Evolutionary conservation across 352 stramenopile genomes (phyloP), one percentile per base, ranked within the genome.

Genomic region (Phytophthora foliorum): DNA sequence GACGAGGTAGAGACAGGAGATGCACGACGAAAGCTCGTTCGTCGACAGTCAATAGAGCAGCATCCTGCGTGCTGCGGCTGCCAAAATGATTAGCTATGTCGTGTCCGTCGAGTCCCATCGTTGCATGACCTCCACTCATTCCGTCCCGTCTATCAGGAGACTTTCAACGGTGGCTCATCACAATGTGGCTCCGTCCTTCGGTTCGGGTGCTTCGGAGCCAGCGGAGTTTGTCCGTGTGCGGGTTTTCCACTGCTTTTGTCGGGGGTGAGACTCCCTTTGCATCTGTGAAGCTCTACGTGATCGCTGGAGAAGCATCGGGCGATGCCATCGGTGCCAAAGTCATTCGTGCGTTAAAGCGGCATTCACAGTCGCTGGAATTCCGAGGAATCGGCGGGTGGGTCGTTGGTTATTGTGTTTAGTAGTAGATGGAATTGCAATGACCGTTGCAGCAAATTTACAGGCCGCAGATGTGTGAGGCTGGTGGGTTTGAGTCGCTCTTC

Each of bases 251-350:
- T 72, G 25, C 16, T 31, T 56, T 21, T 53, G 13, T 38, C 17
- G 24, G 27, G 11, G 41, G 27, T 38, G 49, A 67, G 2, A 17
- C 19, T 2, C 32, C 22, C 10, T 11, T 31, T 32, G 36, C 32
- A 46, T 34, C 58, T 7, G 22, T 72, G 7, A 76, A 72, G 56
- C 61, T 94, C 13, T 94, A 92, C 34, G 51, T 94, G 45, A 80
- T 94, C 39, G 84, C 86, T 49, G 86, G 84, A 10, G 86, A 94
- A 62, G 69, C 86, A 1, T 94, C 86, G 27, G 82, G 86, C 19
- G 86, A 94, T 50, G 83, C 82, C n/a, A 92, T 94, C 39, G 86
- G 86, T 24, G 77, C 75, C 59, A 92, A 94, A 70, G 74, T 88
- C 38, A 81, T 94, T 61, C 67, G 61, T 13, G 83, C 84, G 16